These are phyloP conservation scores for Zarea fungicola DNA, from an alignment of 2,329 filamentous ascomycete genomes.

Conservation along the genomic window DNA sequence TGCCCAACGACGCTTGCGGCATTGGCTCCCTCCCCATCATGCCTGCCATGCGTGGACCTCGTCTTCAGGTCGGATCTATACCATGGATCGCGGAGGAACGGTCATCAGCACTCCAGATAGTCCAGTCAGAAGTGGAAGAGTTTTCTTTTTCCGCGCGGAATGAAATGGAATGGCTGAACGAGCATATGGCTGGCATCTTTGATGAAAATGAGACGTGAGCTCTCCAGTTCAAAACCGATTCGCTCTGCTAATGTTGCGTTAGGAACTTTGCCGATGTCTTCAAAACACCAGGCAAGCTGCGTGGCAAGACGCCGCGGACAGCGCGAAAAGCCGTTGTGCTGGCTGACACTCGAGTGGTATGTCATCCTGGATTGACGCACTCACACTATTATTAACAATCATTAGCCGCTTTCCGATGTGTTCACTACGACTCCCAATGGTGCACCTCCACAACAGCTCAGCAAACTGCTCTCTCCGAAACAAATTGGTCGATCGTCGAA, in stretches of 20 bases:
- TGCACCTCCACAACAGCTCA: constrained; percentile 34
- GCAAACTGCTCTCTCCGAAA: constrained; percentile 28
- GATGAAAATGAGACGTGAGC: constrained; percentile 75
- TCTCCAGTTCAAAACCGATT: constrained; percentile 5
- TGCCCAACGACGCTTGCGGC: constrained; percentile 8
- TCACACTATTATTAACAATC: constrained; percentile 21
- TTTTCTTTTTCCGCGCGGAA: constrained; percentile 88
- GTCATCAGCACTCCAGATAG: constrained; percentile 68
- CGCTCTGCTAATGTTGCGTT: constrained; percentile 24
- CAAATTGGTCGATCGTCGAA: constrained; percentile 29
- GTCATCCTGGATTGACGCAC: constrained; percentile 22
- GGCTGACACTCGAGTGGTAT: constrained; percentile 58
- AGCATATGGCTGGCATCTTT: constrained; percentile 96
- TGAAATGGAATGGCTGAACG: constrained; percentile 96
- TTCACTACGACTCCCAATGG: constrained; percentile 52
- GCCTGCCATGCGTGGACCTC: constrained; percentile 49
- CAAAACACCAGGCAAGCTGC: constrained; percentile 82
- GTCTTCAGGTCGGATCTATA: constrained; percentile 69
- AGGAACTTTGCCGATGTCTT: constrained; percentile 94
- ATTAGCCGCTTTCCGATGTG: constrained; percentile 54
- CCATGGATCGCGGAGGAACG: constrained; percentile 85
- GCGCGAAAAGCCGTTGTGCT: constrained; percentile 51
- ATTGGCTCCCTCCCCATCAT: constrained; percentile 22
- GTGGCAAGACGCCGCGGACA: constrained; percentile 75
- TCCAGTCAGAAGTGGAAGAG: constrained; percentile 81